Evolutionary conservation across 1,284 basidiomycete genomes (phyloP).

Genomic region (Leccinum pachyderme): DNA sequence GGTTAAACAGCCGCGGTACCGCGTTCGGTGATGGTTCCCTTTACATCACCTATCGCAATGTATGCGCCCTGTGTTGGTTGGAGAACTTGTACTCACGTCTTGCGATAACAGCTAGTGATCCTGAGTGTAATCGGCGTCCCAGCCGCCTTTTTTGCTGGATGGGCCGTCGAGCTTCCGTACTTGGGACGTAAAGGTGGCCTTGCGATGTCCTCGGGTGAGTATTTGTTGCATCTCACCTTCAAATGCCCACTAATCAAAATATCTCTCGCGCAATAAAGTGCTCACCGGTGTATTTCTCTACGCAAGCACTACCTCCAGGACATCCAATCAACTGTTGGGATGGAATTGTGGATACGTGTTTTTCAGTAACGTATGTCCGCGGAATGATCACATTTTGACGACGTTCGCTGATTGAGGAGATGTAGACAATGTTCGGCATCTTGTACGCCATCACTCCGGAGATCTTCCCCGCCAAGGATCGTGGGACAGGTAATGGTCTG

Average conservation of each 20-base stretch:
- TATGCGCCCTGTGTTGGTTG: constrained; percentile 21
- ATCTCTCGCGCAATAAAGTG: constrained; percentile 38
- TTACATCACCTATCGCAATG: constrained; percentile 53
- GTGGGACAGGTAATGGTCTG: constrained; percentile 73
- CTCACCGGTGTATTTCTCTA: constrained; percentile 71
- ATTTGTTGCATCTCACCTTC: neutral
- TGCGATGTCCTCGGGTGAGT: constrained; percentile 49
- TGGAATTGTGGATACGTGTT: constrained; percentile 74
- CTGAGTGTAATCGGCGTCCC: constrained; percentile 66
- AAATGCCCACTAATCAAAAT: constrained; percentile 20
- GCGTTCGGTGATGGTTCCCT: constrained; percentile 48
- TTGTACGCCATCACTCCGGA: constrained; percentile 67
- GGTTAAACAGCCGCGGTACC: constrained; percentile 47
- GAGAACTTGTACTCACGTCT: neutral
- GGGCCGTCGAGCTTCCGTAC: constrained; percentile 57
- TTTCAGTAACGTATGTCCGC: constrained; percentile 48
- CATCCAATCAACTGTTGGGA: constrained; percentile 60
- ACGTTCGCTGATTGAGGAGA: neutral
- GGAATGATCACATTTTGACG: neutral
- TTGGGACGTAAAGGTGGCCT: constrained; percentile 67
- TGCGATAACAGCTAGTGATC: constrained; percentile 46
- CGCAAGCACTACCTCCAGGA: constrained; percentile 63
- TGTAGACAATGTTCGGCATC: constrained; percentile 70
- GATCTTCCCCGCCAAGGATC: constrained; percentile 67
- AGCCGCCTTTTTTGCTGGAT: constrained; percentile 63